A percentile compares a stretch with the other conserved stretches of the same genome.
Conservation (phyloP, 2,329 filamentous ascomycete species). For the Fusarium pseudocircinatum region DNA sequence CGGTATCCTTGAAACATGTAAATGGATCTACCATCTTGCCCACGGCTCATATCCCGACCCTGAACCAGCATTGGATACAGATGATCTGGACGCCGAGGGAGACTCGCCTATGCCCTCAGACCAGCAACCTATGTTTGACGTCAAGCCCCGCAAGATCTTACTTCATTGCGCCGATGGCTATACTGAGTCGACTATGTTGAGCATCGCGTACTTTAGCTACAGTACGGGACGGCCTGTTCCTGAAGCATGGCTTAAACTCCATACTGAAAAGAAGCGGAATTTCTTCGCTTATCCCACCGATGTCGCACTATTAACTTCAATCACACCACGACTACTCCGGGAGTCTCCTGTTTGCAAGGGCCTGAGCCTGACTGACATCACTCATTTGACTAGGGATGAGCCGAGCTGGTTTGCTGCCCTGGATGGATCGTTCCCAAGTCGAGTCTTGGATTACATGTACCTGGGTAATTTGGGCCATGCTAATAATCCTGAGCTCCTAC, state of each 20-base stretch:
- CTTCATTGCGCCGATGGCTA: conserved; percentile 97
- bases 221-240: conserved; percentile 83
- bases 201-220: conserved; percentile 92
- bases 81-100: conserved; percentile 45
- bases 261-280: conserved; percentile 83
- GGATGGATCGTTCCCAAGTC: conserved; percentile 90
- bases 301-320: conserved; percentile 79
- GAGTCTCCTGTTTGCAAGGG: conserved; percentile 69
- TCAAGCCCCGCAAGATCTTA: conserved; percentile 73
- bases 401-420: conserved; percentile 85
- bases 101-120: conserved; percentile 40
- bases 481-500: conserved; percentile 88
- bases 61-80: conserved; percentile 50
- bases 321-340: conserved; percentile 78
- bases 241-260: conserved; percentile 87
- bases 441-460: conserved; percentile 94
- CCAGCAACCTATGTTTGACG: conserved; percentile 26
- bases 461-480: conserved; percentile 92
- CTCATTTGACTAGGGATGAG: conserved; percentile 63
- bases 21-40: conserved; percentile 87
- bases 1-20: conserved; percentile 84
- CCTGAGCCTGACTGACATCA: conserved; percentile 63
- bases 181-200: conserved; percentile 90
- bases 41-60: conserved; percentile 64
- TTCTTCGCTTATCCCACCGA: conserved; percentile 97